Conservation (phyloP, 2,329 filamentous ascomycete genomes). For the Verruconis gallopava region DNA sequence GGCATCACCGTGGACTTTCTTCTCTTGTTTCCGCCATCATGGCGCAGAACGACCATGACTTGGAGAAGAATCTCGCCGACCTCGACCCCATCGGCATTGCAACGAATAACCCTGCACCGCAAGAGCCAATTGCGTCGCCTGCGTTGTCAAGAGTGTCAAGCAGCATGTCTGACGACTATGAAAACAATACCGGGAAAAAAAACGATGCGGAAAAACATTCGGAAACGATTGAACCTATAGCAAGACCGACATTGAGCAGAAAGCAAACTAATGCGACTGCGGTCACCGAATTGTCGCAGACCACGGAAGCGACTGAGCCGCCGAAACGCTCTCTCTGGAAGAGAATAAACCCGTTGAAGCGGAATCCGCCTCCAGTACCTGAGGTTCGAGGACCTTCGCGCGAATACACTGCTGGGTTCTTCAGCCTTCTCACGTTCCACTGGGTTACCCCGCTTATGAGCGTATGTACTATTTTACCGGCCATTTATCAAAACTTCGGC, state of each 20-base stretch:
- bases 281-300: not conserved
- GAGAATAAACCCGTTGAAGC: slow-evolving; percentile 32
- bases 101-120: not conserved
- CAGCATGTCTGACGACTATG: not conserved
- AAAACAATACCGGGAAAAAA: slow-evolving; percentile 1
- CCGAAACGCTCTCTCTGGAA: not conserved
- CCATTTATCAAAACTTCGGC: slow-evolving; percentile 1
- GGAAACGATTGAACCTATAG: too few relatives aligned
- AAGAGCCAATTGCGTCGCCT: not conserved
- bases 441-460: slow-evolving; percentile 87
- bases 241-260: not conserved
- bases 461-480: slow-evolving; percentile 27
- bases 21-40: slow-evolving; percentile 1
- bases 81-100: slow-evolving; percentile 6
- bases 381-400: slow-evolving; percentile 42
- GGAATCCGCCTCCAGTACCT: slow-evolving; percentile 42
- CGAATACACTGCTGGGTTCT: slow-evolving; percentile 60
- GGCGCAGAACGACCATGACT: slow-evolving; percentile 1
- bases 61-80: slow-evolving; percentile 5
- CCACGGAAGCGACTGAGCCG: not conserved
- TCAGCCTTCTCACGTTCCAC: slow-evolving; percentile 68
- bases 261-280: not conserved
- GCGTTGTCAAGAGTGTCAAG: not conserved
- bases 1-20: not conserved
- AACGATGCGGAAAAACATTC: not conserved